Evolutionary conservation across 805 yeast species (phyloP).

Genomic region (Brettanomyces anomalus): DNA sequence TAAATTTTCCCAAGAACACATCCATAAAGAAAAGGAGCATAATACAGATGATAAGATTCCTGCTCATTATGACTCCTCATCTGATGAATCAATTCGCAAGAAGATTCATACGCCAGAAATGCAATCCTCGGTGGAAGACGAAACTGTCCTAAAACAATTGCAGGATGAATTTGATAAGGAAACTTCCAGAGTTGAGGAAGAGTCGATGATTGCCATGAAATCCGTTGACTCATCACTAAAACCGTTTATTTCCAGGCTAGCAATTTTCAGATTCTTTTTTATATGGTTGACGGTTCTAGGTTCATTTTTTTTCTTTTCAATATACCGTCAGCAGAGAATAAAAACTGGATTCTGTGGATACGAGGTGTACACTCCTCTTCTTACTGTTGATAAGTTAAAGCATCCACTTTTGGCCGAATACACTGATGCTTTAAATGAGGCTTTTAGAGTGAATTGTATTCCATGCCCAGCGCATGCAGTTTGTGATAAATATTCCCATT

Average conservation of each 20-base stretch:
- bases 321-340: constrained; percentile 46
- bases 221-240: constrained; percentile 5
- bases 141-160: constrained; percentile 10
- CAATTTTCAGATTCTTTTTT: constrained; percentile 6
- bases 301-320: constrained; percentile 4
- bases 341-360: constrained; percentile 72
- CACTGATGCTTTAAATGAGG: constrained; percentile 32
- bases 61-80: no score
- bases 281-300: constrained; percentile 9
- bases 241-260: background rate
- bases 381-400: constrained; percentile 8
- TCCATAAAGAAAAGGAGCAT: no score
- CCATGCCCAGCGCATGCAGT: constrained; percentile 78
- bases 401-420: constrained; percentile 12
- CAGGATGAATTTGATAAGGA: constrained; percentile 17
- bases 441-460: constrained; percentile 56
- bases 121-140: constrained; percentile 9
- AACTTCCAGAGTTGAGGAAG: constrained; percentile 15
- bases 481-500: constrained; percentile 54
- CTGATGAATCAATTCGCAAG: no score
- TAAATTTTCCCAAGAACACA: background rate
- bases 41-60: no score
- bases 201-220: constrained; percentile 15
- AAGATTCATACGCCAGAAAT: constrained; percentile 14
- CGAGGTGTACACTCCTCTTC: constrained; percentile 37